Evolutionary conservation across 163 green algal species (phyloP).

Genomic region (Scenedesmus sp.): DNA sequence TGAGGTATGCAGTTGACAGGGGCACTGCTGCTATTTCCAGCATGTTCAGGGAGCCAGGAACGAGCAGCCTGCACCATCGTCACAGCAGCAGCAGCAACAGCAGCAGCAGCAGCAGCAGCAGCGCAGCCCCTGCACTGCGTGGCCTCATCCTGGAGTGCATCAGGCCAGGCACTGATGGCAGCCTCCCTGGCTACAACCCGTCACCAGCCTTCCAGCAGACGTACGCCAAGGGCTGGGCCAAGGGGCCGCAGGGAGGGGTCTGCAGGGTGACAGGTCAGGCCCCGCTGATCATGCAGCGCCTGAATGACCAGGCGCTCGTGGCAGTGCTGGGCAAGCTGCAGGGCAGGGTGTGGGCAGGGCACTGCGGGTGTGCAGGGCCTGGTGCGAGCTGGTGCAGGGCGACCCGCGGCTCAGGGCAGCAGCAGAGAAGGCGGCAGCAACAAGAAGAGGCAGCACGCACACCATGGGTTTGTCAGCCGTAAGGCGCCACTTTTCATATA

Average conservation of each 20-base stretch:
- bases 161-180: conserved; percentile 9
- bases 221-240: conserved; percentile 51
- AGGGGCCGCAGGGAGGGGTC: background rate
- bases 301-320: background rate
- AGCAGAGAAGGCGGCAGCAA: background rate
- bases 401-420: background rate
- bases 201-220: conserved; percentile 52
- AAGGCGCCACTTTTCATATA: background rate
- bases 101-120: background rate
- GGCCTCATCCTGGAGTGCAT: conserved; percentile 47
- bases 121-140: background rate
- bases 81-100: background rate
- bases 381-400: background rate
- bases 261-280: background rate
- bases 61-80: too few relatives aligned
- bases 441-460: background rate
- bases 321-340: background rate
- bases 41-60: conserved; percentile 2
- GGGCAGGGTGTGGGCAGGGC: background rate
- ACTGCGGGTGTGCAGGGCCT: background rate
- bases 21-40: background rate
- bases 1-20: background rate
- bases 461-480: background rate
- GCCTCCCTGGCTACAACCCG: conserved; percentile 51
- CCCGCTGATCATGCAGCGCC: background rate